These are phyloP conservation scores for Suillus variegatus DNA, from an alignment of 768 basidiomycete species.

Conservation along the genomic window DNA sequence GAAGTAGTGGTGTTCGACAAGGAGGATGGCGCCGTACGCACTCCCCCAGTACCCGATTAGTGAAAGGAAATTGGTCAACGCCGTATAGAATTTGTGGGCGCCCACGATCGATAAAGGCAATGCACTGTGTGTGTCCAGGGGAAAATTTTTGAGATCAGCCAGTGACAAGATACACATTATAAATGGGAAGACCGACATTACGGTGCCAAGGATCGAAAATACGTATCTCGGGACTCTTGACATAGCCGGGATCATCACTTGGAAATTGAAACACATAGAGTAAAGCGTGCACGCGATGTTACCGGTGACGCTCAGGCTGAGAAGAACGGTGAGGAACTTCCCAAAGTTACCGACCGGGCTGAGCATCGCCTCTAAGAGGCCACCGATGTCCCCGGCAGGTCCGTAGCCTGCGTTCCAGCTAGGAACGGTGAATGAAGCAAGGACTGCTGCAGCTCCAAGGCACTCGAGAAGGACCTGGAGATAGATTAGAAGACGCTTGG, in stretches of 20 bases:
- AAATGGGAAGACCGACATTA: slow-evolving; percentile 49
- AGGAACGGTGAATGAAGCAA: slow-evolving; percentile 55
- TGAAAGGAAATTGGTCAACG: slow-evolving; percentile 68
- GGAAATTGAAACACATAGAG: slow-evolving; percentile 73
- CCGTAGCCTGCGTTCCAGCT: slow-evolving; percentile 58
- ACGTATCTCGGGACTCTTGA: slow-evolving; percentile 66
- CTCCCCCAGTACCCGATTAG: slow-evolving; percentile 67
- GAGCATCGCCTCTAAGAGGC: slow-evolving; percentile 62
- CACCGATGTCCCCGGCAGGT: slow-evolving; percentile 57
- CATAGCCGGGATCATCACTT: slow-evolving; percentile 63
- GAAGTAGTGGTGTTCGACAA: slow-evolving; percentile 70
- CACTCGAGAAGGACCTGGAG: slow-evolving; percentile 44
- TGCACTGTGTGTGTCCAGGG: slow-evolving; percentile 39
- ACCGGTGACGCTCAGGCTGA: slow-evolving; percentile 75
- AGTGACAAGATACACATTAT: neutral
- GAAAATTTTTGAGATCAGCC: slow-evolving; percentile 9
- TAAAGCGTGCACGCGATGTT: slow-evolving; percentile 87
- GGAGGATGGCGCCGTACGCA: slow-evolving; percentile 58
- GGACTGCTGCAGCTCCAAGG: slow-evolving; percentile 68
- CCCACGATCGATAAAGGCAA: slow-evolving; percentile 75
- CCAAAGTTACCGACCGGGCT: slow-evolving; percentile 64
- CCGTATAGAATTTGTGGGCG: slow-evolving; percentile 60
- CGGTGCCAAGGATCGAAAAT: slow-evolving; percentile 64
- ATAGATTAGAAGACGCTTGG: neutral
- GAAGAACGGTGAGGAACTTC: slow-evolving; percentile 68